These are phyloP conservation scores for Diaporthe nobilis DNA, from an alignment of 2,329 filamentous ascomycete genomes.

Conservation along the genomic window DNA sequence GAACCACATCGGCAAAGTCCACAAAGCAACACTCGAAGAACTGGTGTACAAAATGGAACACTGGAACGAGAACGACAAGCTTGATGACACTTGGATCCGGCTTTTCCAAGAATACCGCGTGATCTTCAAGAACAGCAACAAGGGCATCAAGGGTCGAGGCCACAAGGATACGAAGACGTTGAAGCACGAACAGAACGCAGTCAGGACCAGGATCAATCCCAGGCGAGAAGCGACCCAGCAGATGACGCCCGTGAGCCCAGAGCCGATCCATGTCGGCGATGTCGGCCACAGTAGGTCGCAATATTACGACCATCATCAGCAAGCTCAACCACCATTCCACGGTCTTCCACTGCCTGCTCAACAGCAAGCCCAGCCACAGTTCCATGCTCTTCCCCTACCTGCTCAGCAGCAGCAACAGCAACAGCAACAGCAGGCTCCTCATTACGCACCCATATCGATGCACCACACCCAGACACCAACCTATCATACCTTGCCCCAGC, in stretches of 20 bases:
- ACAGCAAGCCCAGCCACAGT: constrained; percentile 30
- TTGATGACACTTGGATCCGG: constrained; percentile 79
- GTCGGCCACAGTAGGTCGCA: constrained; percentile 42
- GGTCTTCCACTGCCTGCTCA: constrained; percentile 25
- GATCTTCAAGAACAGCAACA: constrained; percentile 98
- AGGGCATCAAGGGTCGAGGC: constrained; percentile 96
- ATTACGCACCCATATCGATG: constrained; percentile 24
- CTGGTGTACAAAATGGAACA: constrained; percentile 28
- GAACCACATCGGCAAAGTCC: constrained; percentile 41
- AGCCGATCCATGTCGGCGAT: constrained; percentile 42
- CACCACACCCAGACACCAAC: constrained; percentile 29
- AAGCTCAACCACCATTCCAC: constrained; percentile 37
- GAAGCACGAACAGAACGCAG: constrained; percentile 43
- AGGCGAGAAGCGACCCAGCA: constrained; percentile 40
- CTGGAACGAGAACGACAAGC: constrained; percentile 68
- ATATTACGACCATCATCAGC: constrained; percentile 44
- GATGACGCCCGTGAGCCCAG: constrained; percentile 47
- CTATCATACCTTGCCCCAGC: constrained; percentile 38
- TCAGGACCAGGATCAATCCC: background rate
- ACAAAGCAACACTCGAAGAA: constrained; percentile 7
- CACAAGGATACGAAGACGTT: constrained; percentile 78
- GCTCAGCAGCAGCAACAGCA: constrained; percentile 31
- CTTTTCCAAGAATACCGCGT: constrained; percentile 87
- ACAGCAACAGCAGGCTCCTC: constrained; percentile 10
- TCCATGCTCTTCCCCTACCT: constrained; percentile 30